Evolutionary conservation across 179 eudicot species (phyloP).

Genomic region (Spergularia azorica): DNA sequence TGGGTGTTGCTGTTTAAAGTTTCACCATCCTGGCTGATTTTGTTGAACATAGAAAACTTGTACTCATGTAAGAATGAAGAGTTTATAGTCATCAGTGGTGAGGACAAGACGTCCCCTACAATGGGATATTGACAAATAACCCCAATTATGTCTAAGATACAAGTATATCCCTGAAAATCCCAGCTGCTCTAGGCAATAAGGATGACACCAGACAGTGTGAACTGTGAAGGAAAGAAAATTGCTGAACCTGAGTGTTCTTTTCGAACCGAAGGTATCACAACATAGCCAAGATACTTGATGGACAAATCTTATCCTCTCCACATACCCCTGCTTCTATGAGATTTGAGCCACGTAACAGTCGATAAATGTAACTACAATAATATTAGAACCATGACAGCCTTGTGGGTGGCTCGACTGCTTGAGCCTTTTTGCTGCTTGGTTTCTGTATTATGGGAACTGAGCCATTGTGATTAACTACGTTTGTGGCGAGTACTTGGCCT

Average conservation of each 20-base stretch:
- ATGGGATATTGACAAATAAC: no score
- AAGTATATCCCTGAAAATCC: no score
- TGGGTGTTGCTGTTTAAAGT: neutral
- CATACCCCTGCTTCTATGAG: neutral
- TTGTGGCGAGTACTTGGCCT: neutral
- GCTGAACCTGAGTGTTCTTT: no score
- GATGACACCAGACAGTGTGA: no score
- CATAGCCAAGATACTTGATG: neutral
- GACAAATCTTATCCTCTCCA: neutral
- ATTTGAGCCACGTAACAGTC: neutral
- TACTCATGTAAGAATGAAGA: neutral
- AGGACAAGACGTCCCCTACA: no score
- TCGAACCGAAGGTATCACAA: no score
- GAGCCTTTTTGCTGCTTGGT: slow-evolving; percentile 1
- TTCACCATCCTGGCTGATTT: neutral
- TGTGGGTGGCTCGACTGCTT: neutral
- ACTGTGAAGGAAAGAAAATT: no score
- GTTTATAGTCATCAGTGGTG: neutral
- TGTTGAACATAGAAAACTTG: neutral
- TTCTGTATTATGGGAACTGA: neutral
- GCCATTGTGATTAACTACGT: neutral
- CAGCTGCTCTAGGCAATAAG: no score
- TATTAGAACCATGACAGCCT: neutral
- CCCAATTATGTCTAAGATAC: no score
- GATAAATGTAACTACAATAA: neutral